phyloP scores from a whole-genome alignment of 805 yeast species.

The Nakazawaea ernobii region DNA sequence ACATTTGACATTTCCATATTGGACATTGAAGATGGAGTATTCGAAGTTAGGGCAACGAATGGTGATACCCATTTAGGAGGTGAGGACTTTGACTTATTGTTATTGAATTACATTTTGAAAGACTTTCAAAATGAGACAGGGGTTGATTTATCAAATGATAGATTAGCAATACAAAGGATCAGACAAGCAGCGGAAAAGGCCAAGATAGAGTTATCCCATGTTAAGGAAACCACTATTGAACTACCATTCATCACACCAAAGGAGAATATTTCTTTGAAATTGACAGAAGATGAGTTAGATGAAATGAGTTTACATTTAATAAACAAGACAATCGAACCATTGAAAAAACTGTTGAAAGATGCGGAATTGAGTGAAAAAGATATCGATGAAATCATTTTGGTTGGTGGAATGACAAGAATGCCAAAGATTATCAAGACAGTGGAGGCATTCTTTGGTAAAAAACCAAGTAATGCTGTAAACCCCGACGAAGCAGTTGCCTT shows the following conservation, averaged over 20 bases:
- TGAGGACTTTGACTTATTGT: constrained; percentile 80
- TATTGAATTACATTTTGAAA: constrained; percentile 75
- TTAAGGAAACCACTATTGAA: constrained; percentile 67
- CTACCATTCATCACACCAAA: constrained; percentile 68
- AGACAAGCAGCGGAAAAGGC: constrained; percentile 89
- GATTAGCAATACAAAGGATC: constrained; percentile 79
- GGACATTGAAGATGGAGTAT: constrained; percentile 95
- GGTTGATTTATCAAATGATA: constrained; percentile 56
- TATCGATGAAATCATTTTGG: constrained; percentile 75
- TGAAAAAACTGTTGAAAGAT: constrained; percentile 78
- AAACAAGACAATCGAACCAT: constrained; percentile 69
- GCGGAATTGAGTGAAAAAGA: constrained; percentile 63
- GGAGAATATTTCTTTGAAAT: constrained; percentile 34
- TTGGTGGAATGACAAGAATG: constrained; percentile 92
- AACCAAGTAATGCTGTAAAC: constrained; percentile 87
- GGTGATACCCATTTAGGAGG: constrained; percentile 93
- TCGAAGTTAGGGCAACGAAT: constrained; percentile 92
- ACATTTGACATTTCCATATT: constrained; percentile 93
- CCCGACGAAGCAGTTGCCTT: constrained; percentile 94
- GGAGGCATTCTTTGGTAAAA: constrained; percentile 69
- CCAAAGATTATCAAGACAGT: constrained; percentile 81
- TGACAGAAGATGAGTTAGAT: constrained; percentile 49
- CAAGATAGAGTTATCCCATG: constrained; percentile 77
- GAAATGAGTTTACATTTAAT: constrained; percentile 48
- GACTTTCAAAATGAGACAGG: constrained; percentile 73